Conservation (phyloP, 2,329 filamentous ascomycete genomes). For the Cordyceps militaris region DNA sequence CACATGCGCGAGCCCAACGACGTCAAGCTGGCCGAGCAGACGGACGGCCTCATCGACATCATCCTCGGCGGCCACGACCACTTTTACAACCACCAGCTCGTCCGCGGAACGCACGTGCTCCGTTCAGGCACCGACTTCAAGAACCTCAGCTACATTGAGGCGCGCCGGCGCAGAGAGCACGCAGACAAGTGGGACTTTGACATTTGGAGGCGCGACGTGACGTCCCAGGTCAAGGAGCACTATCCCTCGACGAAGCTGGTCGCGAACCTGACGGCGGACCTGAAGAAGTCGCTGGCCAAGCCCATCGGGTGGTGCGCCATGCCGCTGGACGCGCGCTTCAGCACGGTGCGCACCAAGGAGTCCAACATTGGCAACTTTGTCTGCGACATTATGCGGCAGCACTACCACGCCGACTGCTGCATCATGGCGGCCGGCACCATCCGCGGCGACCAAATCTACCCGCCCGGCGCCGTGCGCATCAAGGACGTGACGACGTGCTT, state of each 20-base stretch:
- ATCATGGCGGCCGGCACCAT: slow-evolving; percentile 84
- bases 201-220: slow-evolving; percentile 67
- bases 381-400: slow-evolving; percentile 81
- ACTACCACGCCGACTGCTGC: slow-evolving; percentile 73
- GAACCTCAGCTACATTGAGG: slow-evolving; percentile 82
- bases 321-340: slow-evolving; percentile 80
- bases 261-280: slow-evolving; percentile 60
- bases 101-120: slow-evolving; percentile 78
- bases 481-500: slow-evolving; percentile 86
- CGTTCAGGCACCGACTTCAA: slow-evolving; percentile 88
- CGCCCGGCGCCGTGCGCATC: slow-evolving; percentile 67
- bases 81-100: slow-evolving; percentile 69
- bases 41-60: slow-evolving; percentile 70
- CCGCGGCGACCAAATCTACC: slow-evolving; percentile 81
- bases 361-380: slow-evolving; percentile 88
- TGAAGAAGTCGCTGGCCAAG: slow-evolving; percentile 72
- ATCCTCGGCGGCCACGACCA: slow-evolving; percentile 88
- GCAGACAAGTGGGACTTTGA: slow-evolving; percentile 64
- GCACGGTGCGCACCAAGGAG: slow-evolving; percentile 68
- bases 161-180: slow-evolving; percentile 46
- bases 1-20: slow-evolving; percentile 89
- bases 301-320: slow-evolving; percentile 74
- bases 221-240: slow-evolving; percentile 61
- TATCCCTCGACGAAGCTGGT: slow-evolving; percentile 54
- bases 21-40: slow-evolving; percentile 71